Conservation (phyloP, 2,329 filamentous ascomycete species). For the Clarireedia paspali region DNA sequence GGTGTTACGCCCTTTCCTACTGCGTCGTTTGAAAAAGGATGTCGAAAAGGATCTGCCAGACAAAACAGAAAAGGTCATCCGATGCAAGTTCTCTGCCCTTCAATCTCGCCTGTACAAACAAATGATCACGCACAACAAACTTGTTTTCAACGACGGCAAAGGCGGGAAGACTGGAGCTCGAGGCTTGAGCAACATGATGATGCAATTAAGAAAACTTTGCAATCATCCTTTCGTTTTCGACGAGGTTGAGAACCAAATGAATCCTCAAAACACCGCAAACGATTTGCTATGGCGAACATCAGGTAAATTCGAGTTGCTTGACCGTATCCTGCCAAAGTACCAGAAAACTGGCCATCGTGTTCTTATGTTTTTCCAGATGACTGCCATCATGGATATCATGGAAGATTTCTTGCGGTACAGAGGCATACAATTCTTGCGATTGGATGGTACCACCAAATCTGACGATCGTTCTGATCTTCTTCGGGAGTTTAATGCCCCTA, state of each 20-base stretch:
- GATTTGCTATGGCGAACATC: conserved; percentile 91
- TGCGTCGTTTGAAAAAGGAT: conserved; percentile 98
- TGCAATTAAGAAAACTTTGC: conserved; percentile 97
- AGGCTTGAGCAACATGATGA: conserved; percentile 98
- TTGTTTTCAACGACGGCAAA: conserved; percentile 91
- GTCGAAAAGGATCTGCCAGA: conserved; percentile 98
- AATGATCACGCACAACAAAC: conserved; percentile 90
- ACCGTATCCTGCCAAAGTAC: conserved; percentile 90
- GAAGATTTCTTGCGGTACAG: conserved; percentile 89
- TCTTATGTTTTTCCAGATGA: conserved; percentile 99
- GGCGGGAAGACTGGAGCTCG: conserved; percentile 90
- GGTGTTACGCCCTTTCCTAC: conserved; percentile 91
- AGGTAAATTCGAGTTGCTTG: conserved; percentile 94
- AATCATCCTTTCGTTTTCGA: conserved; percentile 99
- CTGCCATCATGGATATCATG: conserved; percentile 99
- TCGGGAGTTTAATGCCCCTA: conserved; percentile 78
- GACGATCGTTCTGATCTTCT: conserved; percentile 92
- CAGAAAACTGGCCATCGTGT: conserved; percentile 85
- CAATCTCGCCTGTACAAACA: conserved; percentile 95
- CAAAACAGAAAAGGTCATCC: conserved; percentile 98
- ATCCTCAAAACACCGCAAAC: conserved; percentile 79
- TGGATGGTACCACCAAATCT: conserved; percentile 95
- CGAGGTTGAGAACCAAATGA: conserved; percentile 97
- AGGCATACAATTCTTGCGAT: conserved; percentile 76
- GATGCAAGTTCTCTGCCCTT: conserved; percentile 94